Conservation (phyloP, 2,329 filamentous ascomycete genomes). For the Fusarium sp. region DNA sequence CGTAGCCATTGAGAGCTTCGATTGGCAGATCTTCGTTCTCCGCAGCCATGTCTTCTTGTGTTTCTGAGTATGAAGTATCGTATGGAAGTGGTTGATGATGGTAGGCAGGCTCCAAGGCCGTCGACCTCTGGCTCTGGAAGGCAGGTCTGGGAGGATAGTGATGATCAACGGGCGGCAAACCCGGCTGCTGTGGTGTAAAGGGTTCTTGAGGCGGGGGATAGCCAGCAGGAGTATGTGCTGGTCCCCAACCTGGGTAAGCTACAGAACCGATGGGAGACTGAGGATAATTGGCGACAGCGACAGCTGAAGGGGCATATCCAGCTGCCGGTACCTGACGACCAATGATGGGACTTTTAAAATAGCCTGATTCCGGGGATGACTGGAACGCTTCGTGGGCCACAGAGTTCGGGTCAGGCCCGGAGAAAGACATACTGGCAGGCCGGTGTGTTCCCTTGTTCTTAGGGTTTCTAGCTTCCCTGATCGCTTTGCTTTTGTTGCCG, state of each 20-base stretch:
- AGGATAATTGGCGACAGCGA: conserved; percentile 18
- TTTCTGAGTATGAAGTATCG: conserved; percentile 7
- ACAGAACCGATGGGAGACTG: conserved; percentile 20
- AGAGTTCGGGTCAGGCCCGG: conserved; percentile 26
- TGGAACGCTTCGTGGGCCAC: conserved; percentile 22
- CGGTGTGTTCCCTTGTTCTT: conserved; percentile 29
- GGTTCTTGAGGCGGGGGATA: conserved; percentile 29
- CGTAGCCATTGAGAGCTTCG: conserved; percentile 67
- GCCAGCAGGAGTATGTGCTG: conserved; percentile 21
- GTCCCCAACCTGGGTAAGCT: conserved; percentile 22
- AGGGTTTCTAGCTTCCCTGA: conserved; percentile 19
- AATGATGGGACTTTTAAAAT: conserved; percentile 26
- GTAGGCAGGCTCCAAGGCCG: neutral
- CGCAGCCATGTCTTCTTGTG: conserved; percentile 25
- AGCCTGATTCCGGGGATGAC: conserved; percentile 23
- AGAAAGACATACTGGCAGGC: conserved; percentile 20
- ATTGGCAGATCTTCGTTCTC: conserved; percentile 54
- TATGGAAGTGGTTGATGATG: conserved; percentile 3
- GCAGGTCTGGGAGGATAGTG: conserved; percentile 18
- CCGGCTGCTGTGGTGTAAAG: conserved; percentile 17
- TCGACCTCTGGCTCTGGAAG: conserved; percentile 11
- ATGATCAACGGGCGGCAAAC: conserved; percentile 5
- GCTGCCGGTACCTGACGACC: conserved; percentile 12
- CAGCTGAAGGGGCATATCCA: conserved; percentile 13
- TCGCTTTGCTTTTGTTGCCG: conserved; percentile 12